Base-by-base conservation (phyloP, 345 rosid genomes). In the Corymbia maculata region DNA sequence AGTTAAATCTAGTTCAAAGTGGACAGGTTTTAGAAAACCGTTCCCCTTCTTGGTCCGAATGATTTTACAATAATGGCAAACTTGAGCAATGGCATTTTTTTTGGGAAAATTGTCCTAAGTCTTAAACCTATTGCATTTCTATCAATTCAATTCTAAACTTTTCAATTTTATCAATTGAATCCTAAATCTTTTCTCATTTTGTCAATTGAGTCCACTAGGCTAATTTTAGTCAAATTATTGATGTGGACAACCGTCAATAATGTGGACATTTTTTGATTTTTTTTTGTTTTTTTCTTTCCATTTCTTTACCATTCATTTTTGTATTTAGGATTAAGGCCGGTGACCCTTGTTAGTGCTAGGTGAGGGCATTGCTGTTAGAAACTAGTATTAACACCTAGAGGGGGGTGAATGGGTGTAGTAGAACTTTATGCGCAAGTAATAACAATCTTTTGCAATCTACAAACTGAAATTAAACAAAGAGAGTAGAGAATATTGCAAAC, bases 221-320 rank as follows among this genome's bases (percentile, higher is more conserved):
- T 47, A 47, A 47, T 6, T 8, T 47, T 47, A 47, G 49, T 47
- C 22, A 19, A 55, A 55, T 55, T 55, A 5, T 26, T 55, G 22
- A 55, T 11, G 4, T 55, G 9, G 2, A 55, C 0, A 5, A 5
- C 61, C 28, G 0, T 2, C 28, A 3, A 24, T 55, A 55, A 0
- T 55, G 61, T 22, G 21, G 22, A 21, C 26, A 13, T 51, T 21
- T 52, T 52, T 52, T 52, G 21, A 1, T 19, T 47, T 6, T 47
- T 47, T 8, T 55, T 0, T 55, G 19, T 55, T 55, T 19, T 21
- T 26, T 21, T n/a, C n/a, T n/a, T 55, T 55, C 61, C 61, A 55
- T 55, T 55, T 55, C 26, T 55, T 21, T 55, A 55, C 61, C 61
- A 8, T 55, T 55, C 22, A 55, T 21, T 55, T 55, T 55, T 55